Evolutionary conservation across 1,284 basidiomycete species (phyloP).

Genomic region (Austroboletus novae-zelandiae): DNA sequence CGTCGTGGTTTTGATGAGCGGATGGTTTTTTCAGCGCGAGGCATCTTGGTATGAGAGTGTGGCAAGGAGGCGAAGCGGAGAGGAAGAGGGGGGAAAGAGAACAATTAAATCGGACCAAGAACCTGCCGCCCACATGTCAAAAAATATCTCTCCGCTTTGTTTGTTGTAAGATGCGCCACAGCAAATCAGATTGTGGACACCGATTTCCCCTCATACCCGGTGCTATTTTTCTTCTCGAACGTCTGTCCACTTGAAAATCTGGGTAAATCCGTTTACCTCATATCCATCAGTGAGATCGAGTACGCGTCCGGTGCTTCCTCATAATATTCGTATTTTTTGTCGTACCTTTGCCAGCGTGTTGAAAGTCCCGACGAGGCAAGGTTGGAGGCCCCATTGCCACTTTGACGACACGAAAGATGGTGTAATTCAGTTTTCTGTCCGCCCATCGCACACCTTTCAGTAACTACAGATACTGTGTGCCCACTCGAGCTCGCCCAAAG

Average conservation of each 20-base stretch:
- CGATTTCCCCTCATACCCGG: constrained; percentile 18
- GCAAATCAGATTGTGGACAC: constrained; percentile 9
- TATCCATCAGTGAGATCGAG: background rate
- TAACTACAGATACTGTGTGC: too few species aligned
- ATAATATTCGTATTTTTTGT: too few species aligned
- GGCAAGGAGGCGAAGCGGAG: constrained; percentile 12
- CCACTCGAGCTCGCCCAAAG: too few species aligned
- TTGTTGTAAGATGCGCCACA: constrained; percentile 33
- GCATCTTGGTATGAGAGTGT: constrained; percentile 17
- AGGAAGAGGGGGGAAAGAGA: background rate
- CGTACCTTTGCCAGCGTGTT: too few species aligned
- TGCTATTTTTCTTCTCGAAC: constrained; percentile 18
- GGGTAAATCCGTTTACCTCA: constrained; percentile 22
- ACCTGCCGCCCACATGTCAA: constrained; percentile 8
- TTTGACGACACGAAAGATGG: too few species aligned
- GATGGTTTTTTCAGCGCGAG: constrained; percentile 15
- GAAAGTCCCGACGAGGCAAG: too few species aligned
- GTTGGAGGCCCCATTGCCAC: too few species aligned
- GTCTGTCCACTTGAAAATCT: constrained; percentile 19
- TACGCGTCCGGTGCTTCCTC: too few species aligned
- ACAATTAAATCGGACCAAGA: constrained; percentile 2
- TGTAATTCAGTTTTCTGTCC: too few species aligned
- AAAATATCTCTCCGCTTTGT: constrained; percentile 25
- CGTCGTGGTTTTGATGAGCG: too few species aligned
- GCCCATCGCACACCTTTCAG: too few species aligned